Base-by-base conservation (phyloP, 306 rosid genomes). In the Lathyrus tuberosus region DNA sequence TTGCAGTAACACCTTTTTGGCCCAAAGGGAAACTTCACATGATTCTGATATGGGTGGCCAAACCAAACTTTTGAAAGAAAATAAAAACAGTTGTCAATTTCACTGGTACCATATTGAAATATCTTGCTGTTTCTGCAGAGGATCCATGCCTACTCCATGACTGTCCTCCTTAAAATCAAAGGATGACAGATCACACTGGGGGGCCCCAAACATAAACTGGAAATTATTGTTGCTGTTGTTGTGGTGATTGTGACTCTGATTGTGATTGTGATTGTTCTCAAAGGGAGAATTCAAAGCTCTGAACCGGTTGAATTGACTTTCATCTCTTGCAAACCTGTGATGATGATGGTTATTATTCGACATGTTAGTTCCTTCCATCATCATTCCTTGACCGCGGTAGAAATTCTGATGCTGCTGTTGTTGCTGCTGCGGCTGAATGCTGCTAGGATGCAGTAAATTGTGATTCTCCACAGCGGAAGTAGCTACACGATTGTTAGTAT, bases 161-260 rank as follows among this genome's bases (percentile, higher is more conserved):
- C 77, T 72, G 24, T 84, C 85, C 56, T 82, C 88, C 76, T 84
- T 84, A 38, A 71, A 86, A 42, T 86, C 86, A 60, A 84, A 81
- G 8, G 88, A 59, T 11, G 85, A 64, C 66, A 86, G 66, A 65
- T 86, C 88, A 69, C 76, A 75, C 1, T 84, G 80, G 70, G 91
- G 80, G 80, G 91, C 69, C 43, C 84, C 86, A 31, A 79, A 86
- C 80, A 86, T 74, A 64, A 78, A 47, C 20, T 82, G 78, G 57
- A 77, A 78, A 54, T 76, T 86, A 46, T 35, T 74, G 78, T 30
- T 78, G 70, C 7, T 60, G 40, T 17, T 70, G 33, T 6, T 20
- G 22, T 53, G 28, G 15, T 52, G 38, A 5, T 43, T 24, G 20
- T 49, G 28, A 18, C 11, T 10, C 15, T 53, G 33, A 22, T 1